A percentile compares a stretch with the other conserved stretches of the same genome.
phyloP scores from a whole-genome alignment of 306 rosid genomes.

The Trifolium pratense region DNA sequence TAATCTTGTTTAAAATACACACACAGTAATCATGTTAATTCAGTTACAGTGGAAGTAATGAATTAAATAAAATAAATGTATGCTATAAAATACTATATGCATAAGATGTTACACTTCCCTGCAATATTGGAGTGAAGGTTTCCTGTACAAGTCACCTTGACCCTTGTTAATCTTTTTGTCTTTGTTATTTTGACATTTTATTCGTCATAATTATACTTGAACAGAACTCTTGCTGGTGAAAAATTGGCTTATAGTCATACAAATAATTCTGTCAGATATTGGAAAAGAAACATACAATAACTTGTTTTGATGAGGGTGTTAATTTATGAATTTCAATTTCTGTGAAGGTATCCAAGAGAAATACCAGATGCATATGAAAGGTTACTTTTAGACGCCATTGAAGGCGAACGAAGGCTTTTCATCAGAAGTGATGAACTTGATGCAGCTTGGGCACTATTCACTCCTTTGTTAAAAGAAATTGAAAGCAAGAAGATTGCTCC shows the following conservation, averaged over 20 bases:
- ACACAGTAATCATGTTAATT: constrained; percentile 2
- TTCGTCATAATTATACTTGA: constrained; percentile 1
- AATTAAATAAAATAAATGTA: background rate
- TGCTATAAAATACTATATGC: background rate
- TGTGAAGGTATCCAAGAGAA: constrained; percentile 80
- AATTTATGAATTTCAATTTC: constrained; percentile 22
- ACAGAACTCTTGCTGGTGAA: constrained; percentile 19
- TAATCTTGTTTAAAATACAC: background rate
- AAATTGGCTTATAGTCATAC: constrained; percentile 17
- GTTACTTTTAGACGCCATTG: constrained; percentile 88
- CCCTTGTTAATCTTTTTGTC: background rate
- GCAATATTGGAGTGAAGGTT: constrained; percentile 15
- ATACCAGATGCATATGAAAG: constrained; percentile 97
- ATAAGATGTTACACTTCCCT: background rate
- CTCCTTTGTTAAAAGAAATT: constrained; percentile 87
- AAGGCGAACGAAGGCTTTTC: constrained; percentile 90
- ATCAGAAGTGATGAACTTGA: constrained; percentile 96
- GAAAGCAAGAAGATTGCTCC: constrained; percentile 86
- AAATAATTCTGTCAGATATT: constrained; percentile 1
- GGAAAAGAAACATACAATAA: constrained; percentile 1
- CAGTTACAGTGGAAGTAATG: background rate
- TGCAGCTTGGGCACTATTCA: constrained; percentile 94
- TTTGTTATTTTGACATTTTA: background rate
- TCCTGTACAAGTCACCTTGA: background rate
- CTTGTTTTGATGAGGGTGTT: background rate